These are phyloP conservation scores for Prasinococcaceae sp. DNA, from an alignment of 139 green algal genomes.

Conservation along the genomic window DNA sequence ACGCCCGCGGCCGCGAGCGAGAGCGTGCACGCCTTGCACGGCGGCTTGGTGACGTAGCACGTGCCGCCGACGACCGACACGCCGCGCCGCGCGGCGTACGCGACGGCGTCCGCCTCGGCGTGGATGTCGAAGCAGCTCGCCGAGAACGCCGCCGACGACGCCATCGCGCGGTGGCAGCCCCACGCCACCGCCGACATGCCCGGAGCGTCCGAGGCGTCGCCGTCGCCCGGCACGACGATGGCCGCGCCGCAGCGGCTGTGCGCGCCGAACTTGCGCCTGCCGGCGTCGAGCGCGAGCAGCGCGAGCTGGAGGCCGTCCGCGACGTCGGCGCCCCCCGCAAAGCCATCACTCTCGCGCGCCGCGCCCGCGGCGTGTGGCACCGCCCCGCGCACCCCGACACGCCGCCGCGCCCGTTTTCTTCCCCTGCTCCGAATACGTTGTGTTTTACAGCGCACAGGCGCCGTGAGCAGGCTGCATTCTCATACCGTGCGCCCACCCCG, in stretches of 20 bases:
- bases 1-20: neutral
- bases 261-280: neutral
- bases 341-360: too few relatives aligned
- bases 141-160: neutral
- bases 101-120: neutral
- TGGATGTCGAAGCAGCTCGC: neutral
- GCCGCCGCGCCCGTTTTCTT: too few relatives aligned
- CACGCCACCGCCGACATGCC: neutral
- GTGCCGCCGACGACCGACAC: neutral
- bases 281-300: neutral
- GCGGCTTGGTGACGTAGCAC: neutral
- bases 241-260: neutral
- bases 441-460: too few relatives aligned
- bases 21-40: neutral
- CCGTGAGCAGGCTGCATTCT: too few relatives aligned
- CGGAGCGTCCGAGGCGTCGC: neutral
- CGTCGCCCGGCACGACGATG: neutral
- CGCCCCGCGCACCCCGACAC: too few relatives aligned
- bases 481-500: too few relatives aligned
- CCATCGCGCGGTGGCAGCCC: neutral
- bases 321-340: too few relatives aligned
- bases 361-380: too few relatives aligned
- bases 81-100: neutral
- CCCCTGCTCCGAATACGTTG: too few relatives aligned
- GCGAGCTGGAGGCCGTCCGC: neutral